Conservation (phyloP, 2,329 filamentous ascomycete species). For the Rhynchosporium agropyri region DNA sequence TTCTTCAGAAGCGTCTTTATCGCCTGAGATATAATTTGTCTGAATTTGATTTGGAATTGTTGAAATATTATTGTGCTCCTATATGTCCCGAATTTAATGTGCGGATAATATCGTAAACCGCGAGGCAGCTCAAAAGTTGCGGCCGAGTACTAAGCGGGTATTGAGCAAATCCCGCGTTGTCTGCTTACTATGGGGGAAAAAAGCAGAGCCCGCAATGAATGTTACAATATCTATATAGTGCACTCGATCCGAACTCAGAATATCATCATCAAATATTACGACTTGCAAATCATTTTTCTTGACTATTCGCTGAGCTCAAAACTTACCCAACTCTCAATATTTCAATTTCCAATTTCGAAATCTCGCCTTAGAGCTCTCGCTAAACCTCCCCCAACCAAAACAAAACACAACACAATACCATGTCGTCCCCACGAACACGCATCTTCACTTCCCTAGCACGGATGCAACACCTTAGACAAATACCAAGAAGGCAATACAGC, state of each 20-base stretch:
- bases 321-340: not conserved
- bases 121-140: too few species aligned
- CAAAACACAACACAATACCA: not conserved
- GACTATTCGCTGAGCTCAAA: not conserved
- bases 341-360: not conserved
- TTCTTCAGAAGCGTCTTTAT: too few species aligned
- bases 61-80: too few species aligned
- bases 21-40: too few species aligned
- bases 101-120: too few species aligned
- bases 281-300: not conserved
- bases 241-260: not conserved
- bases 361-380: too few species aligned
- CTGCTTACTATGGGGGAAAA: not conserved
- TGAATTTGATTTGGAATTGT: constrained; percentile 1
- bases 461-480: not conserved
- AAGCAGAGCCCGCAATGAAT: constrained; percentile 10
- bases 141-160: constrained; percentile 1
- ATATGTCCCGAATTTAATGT: too few species aligned
- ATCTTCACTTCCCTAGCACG: constrained; percentile 3
- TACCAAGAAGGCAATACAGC: not conserved
- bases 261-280: not conserved
- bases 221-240: not conserved
- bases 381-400: not conserved
- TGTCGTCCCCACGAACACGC: not conserved
- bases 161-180: constrained; percentile 8